Conservation (phyloP, 164 flowering plant genomes). For the Stephania yunnanensis region DNA sequence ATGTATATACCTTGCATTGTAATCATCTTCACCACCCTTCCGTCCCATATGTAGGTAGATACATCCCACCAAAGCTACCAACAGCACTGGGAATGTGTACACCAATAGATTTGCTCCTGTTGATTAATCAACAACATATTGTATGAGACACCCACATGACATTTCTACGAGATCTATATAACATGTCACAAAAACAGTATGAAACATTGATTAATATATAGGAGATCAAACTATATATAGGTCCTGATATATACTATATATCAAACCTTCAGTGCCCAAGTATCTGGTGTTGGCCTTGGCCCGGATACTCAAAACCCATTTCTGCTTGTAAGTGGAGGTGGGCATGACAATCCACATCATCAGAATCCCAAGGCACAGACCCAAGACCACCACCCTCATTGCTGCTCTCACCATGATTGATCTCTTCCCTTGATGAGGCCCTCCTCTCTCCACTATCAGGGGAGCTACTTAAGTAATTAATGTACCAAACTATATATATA, state of each 20-base stretch:
- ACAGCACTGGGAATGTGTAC: constrained; percentile 48
- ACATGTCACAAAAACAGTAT: neutral
- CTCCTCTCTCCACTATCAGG: neutral
- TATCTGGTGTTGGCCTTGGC: constrained; percentile 35
- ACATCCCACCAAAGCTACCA: constrained; percentile 49
- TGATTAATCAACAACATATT: neutral
- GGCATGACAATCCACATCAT: constrained; percentile 61
- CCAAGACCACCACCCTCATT: constrained; percentile 15
- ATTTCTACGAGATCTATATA: no score
- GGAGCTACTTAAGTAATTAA: no score
- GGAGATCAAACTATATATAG: neutral
- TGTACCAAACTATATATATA: neutral
- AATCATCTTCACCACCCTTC: constrained; percentile 19
- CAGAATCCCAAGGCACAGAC: constrained; percentile 38
- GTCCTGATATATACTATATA: neutral
- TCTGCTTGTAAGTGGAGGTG: constrained; percentile 31
- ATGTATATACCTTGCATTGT: constrained; percentile 21
- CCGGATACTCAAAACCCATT: constrained; percentile 37
- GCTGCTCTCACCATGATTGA: constrained; percentile 9
- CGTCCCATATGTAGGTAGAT: constrained; percentile 52
- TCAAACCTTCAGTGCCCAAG: constrained; percentile 55
- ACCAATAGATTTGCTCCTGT: constrained; percentile 39
- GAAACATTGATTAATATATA: neutral
- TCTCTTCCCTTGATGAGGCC: constrained; percentile 1
- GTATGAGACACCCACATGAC: neutral